Evolutionary conservation across 306 rosid species (phyloP), one percentile per base, ranked within the genome.

Genomic region (Carpinus viminea): DNA sequence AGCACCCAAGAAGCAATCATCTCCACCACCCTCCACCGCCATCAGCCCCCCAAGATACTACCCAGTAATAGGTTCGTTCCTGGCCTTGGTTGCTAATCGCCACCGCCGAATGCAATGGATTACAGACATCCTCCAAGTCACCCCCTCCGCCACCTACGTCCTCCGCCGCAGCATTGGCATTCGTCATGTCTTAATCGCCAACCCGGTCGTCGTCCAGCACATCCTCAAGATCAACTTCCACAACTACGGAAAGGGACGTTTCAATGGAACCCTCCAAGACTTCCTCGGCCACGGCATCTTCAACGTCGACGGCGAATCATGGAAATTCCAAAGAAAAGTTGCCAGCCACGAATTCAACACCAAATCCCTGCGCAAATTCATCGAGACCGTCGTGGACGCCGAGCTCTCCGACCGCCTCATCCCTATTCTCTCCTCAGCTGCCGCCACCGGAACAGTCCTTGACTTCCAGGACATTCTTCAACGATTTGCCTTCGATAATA

Each of bases 271-370:
- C 8, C 55, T 89, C 34, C n/a, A 70, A 0, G 96, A 91, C 31
- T 87, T 93, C 62, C 93, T 93, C 64, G 96, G 97, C 8, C 48
- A 76, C n/a, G 96, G 95, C 0, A 91, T 91, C 81, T 91, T 93
- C 85, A 84, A 64, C 74, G 75, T 81, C 10, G 87, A 91, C 57
- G 92, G 91, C 5, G 43, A 83, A 0, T 45, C 0, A 1, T 91
- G 97, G 95, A 91, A 91, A 82, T 76, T 86, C 72, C 93, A 93
- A 51, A 73, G 98, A 3, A 89, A 91, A 65, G 84, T 91, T n/a
- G 81, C 88, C 0, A 87, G 93, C 55, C 90, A 83, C 3, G 88
- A 87, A 12, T 89, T 87, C 76, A 89, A 75, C 85, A 86, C 93
- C n/a, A 85, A 69, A 13, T 72, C 90, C 54, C 82, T 79, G 55